Evolutionary conservation across 768 basidiomycete species (phyloP).

Genomic region (Gymnopilus junonius): DNA sequence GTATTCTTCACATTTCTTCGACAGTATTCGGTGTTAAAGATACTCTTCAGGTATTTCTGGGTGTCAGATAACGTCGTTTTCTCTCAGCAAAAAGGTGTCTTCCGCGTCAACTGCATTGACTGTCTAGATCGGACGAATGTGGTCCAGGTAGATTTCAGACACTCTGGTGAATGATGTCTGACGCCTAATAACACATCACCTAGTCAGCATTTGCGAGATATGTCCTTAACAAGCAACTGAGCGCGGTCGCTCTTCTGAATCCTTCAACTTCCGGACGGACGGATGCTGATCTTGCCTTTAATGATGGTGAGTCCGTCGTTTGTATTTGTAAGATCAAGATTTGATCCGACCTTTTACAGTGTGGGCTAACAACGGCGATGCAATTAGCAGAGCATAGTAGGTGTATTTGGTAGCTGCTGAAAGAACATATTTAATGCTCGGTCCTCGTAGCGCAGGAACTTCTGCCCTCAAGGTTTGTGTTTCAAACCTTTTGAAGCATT

Average conservation of each 20-base stretch:
- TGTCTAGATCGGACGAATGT: constrained; percentile 96
- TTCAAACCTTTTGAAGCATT: neutral
- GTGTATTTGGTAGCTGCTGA: constrained; percentile 30
- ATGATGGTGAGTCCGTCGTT: constrained; percentile 57
- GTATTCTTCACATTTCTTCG: constrained; percentile 37
- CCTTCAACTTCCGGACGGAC: constrained; percentile 55
- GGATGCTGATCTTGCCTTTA: constrained; percentile 77
- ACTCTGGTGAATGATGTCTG: neutral
- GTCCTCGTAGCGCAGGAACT: constrained; percentile 76
- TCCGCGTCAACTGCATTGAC: constrained; percentile 94
- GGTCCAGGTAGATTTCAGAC: constrained; percentile 64
- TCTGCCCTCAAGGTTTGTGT: constrained; percentile 86
- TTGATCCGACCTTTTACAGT: constrained; percentile 45
- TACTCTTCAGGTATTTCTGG: constrained; percentile 72
- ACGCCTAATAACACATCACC: neutral
- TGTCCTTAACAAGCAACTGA: constrained; percentile 75
- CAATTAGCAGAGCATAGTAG: constrained; percentile 87
- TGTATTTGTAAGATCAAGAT: neutral
- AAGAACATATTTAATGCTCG: neutral
- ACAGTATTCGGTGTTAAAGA: constrained; percentile 6
- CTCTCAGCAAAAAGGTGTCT: constrained; percentile 84
- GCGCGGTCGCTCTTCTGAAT: constrained; percentile 70
- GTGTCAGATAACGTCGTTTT: constrained; percentile 69
- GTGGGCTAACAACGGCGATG: constrained; percentile 99
- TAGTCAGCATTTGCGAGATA: constrained; percentile 92